Evolutionary conservation across 768 basidiomycete genomes (phyloP), one percentile per base, ranked within the genome.

Genomic region (Coprinellus micaceus): DNA sequence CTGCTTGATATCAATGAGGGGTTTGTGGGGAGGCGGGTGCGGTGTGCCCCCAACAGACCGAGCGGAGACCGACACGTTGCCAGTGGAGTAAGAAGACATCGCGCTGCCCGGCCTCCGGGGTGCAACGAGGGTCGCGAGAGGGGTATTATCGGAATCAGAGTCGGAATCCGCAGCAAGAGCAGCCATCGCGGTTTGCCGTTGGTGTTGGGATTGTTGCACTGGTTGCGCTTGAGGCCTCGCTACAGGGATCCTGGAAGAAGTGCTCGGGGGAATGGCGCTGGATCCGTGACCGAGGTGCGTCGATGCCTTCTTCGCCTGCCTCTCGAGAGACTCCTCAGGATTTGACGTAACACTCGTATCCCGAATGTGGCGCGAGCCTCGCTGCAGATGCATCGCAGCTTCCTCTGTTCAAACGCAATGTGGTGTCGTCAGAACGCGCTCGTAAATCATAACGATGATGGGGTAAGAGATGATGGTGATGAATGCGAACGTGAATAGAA

Each of bases 61-160:
- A 41, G 67, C 59, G 25, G 67, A 61, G 48, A n/a, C n/a, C n/a
- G n/a, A n/a, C n/a, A 57, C 58, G 54, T 67, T 69, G 39, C 66
- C 64, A 59, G 65, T 69, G 17, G 75, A 74, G 54, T 69, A 68
- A 6, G 72, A 70, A 6, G 80, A 81, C 57, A 78, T 67, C 17
- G 85, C 77, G 60, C 85, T 88, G 17, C 85, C 87, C 15, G 89
- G 88, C 33, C 89, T 78, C 47, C 75, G 78, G 11, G 89, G 88
- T 0, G 75, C 74, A 6, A 88, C 71, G 33, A 89, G 74, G 1
- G 72, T 76, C 0, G 86, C 84, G 33, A 92, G 75, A 12, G 89
- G 89, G 1, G 83, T 79, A 56, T 87, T 83, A 24, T 78, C 80
- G 30, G 75, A 75, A 56, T 77, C 71, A 44, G 73, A 68, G 52